Evolutionary conservation across 331 rosid genomes (phyloP), one percentile per base, ranked within the genome.

Genomic region (Malus hybrid): DNA sequence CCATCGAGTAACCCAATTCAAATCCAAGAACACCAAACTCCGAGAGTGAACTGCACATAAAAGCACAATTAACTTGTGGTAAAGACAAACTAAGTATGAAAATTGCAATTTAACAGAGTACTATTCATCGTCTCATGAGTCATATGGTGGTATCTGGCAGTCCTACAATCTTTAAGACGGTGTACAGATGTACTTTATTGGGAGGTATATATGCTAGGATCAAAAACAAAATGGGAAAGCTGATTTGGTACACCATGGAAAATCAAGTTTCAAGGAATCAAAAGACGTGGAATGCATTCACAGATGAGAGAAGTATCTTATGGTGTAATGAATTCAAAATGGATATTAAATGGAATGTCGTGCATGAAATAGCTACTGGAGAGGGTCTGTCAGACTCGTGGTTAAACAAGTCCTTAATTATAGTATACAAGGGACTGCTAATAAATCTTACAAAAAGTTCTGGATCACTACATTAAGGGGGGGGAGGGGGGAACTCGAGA

Each of bases 1-100:
- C 99, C 99, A 95, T 92, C 7, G 96, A 92, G 81, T 92, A 95
- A 75, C 98, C 99, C 92, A 95, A 80, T 81, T 95, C 99, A 83
- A 95, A 95, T 78, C 98, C 98, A 83, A 95, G 93, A 80, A 95
- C 99, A 70, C 90, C 99, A 81, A 92, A 92, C 86, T 92, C 97
- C 1, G 97, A 95, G 55, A 95, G 97, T 57, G 99, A 90, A 70
- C 97, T 95, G 89, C 80, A 82, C 46, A 76, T 28, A 80, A 71
- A 48, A 79, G 44, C 71, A 71, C 67, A 67, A 28, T 67, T 34
- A 76, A 62, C 59, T 76, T 18, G 78, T 78, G 70, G 54, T 62
- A 60, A 27, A 78, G 79, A 69, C 67, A 34, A 54, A 70, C 64
- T 32, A 76, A 73, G 62, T 13, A 60, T 50, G 1, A 50, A 50